phyloP scores from a whole-genome alignment of 768 basidiomycete species.

The Tulasnella sp. region DNA sequence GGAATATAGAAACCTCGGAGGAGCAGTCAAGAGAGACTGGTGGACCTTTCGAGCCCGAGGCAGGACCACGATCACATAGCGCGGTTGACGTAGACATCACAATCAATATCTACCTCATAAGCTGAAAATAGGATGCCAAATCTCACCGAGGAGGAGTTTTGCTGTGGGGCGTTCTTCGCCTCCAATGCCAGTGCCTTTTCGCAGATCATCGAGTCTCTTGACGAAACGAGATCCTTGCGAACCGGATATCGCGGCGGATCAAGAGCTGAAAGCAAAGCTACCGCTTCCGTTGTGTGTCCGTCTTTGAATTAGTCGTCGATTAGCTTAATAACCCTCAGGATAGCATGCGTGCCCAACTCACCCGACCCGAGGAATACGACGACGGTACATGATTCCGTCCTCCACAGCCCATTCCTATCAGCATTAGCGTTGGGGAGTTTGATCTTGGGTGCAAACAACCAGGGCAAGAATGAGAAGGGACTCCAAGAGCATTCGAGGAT shows the following conservation, averaged over 20 bases:
- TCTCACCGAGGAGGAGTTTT: no score
- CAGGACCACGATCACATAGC: conserved; percentile 64
- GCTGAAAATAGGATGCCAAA: no score
- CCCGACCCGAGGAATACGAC: conserved; percentile 96
- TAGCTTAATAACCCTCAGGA: conserved; percentile 26
- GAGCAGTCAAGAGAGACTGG: conserved; percentile 72
- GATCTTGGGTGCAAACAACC: no score
- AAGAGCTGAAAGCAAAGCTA: conserved; percentile 70
- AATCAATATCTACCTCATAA: no score
- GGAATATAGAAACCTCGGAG: conserved; percentile 65
- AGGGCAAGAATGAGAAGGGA: not conserved
- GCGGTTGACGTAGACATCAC: not conserved
- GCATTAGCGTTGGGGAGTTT: not conserved
- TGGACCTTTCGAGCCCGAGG: conserved; percentile 89
- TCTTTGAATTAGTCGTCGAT: conserved; percentile 53
- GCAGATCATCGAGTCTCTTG: conserved; percentile 79
- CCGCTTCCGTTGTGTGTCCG: conserved; percentile 90
- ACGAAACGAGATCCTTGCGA: conserved; percentile 78
- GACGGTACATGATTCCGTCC: conserved; percentile 51
- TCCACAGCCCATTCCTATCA: not conserved
- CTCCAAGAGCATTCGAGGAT: no score
- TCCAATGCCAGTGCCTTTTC: conserved; percentile 73
- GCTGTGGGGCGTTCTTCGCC: conserved; percentile 40
- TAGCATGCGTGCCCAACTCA: conserved; percentile 45
- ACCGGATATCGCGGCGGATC: conserved; percentile 75